These are phyloP conservation scores for Astragalus glycyphyllos DNA, from an alignment of 306 rosid genomes.

Conservation along the genomic window DNA sequence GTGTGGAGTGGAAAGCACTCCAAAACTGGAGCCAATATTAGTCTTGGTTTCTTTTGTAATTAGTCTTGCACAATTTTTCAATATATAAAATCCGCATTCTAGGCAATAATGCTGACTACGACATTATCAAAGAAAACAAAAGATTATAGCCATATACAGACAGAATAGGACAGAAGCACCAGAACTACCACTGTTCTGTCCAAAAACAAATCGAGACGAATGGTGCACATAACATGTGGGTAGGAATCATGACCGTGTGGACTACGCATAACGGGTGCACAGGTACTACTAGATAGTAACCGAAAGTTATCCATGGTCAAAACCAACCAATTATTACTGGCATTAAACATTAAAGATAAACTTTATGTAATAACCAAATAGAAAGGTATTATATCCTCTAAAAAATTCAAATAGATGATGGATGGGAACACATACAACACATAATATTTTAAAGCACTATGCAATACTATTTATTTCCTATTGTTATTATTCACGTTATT, in stretches of 20 bases:
- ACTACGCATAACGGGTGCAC: neutral
- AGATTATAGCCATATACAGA: neutral
- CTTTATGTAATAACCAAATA: constrained; percentile 9
- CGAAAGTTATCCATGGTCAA: constrained; percentile 19
- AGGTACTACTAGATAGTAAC: neutral
- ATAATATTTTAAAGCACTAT: neutral
- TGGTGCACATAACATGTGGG: neutral
- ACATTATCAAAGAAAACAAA: neutral
- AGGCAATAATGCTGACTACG: constrained; percentile 18
- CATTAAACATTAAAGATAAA: constrained; percentile 1
- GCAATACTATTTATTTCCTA: constrained; percentile 11
- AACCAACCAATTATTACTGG: neutral
- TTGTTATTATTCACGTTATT: constrained; percentile 13
- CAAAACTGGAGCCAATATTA: no score
- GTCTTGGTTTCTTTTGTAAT: constrained; percentile 9
- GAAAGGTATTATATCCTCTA: neutral
- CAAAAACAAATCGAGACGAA: constrained; percentile 14
- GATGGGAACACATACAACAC: neutral
- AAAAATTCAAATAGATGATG: constrained; percentile 13
- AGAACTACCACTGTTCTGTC: constrained; percentile 10
- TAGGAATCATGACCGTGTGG: neutral
- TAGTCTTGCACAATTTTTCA: constrained; percentile 7
- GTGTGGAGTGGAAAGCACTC: constrained; percentile 4
- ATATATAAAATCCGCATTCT: constrained; percentile 7
- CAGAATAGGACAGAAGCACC: constrained; percentile 20